Evolutionary conservation across 306 rosid genomes (phyloP).

Genomic region (Carpinus viminea): DNA sequence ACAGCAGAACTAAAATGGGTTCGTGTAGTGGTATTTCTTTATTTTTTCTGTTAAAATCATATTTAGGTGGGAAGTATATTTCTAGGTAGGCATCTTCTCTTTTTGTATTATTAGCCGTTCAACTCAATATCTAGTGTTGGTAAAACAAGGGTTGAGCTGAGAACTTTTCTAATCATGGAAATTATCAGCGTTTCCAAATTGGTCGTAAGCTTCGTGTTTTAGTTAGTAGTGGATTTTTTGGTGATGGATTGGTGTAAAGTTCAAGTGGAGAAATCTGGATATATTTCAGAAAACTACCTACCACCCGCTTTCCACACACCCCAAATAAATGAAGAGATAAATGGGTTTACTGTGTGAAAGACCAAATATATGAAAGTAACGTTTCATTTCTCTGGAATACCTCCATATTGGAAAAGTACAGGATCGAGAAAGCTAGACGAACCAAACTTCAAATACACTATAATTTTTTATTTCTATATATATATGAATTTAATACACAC

Average conservation of each 20-base stretch:
- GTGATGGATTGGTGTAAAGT: slow-evolving; percentile 39
- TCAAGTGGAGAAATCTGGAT: slow-evolving; percentile 26
- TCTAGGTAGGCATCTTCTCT: slow-evolving; percentile 39
- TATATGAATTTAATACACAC: neutral
- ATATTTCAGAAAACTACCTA: slow-evolving; percentile 30
- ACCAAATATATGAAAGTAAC: slow-evolving; percentile 35
- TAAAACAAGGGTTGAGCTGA: slow-evolving; percentile 3
- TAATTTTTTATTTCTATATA: too few species aligned
- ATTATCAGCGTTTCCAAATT: slow-evolving; percentile 21
- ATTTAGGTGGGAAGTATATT: slow-evolving; percentile 54
- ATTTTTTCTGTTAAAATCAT: slow-evolving; percentile 36
- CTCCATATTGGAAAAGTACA: slow-evolving; percentile 14
- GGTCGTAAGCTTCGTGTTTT: slow-evolving; percentile 32
- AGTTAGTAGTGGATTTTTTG: slow-evolving; percentile 33
- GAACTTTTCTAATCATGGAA: slow-evolving; percentile 27
- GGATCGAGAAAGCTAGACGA: neutral
- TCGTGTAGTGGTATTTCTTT: slow-evolving; percentile 22
- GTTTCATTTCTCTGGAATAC: slow-evolving; percentile 20
- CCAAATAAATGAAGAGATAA: slow-evolving; percentile 5
- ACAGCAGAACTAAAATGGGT: slow-evolving; percentile 53
- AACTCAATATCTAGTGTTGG: neutral
- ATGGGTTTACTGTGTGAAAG: slow-evolving; percentile 30
- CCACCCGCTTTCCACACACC: slow-evolving; percentile 28
- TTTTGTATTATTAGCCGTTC: slow-evolving; percentile 31
- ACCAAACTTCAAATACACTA: neutral